Base-by-base conservation (phyloP, 106 monocot species). In the Posidonia australis region DNA sequence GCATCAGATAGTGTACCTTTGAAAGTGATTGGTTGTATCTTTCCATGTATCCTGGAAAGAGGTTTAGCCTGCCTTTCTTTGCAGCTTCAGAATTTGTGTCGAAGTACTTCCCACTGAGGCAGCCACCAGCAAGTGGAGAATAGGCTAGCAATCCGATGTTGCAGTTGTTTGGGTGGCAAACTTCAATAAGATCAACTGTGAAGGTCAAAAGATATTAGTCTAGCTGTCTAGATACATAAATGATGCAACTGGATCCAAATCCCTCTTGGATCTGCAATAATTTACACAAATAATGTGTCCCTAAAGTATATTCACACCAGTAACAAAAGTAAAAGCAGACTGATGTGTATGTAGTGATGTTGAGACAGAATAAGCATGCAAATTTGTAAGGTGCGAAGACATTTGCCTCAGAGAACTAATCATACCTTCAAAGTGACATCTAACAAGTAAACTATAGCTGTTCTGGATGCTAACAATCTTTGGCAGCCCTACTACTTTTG, bases 381-480 rank as follows among this genome's bases (percentile, higher is more conserved):
- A 36, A 36, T 4, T 36, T 36, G 7, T 36, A 36, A 36, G 5
- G 5, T 7, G 2, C 36, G 7, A 36, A 36, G 36, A 36, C n/a
- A n/a, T n/a, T n/a, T 36, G 2, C 36, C 36, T 36, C 36, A 36
- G 7, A 4, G 7, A 36, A 4, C 36, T 4, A 36, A 36, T 36
- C 7, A 48, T 68, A 78, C 89, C 82, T 94, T 94, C 94, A 71
- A 84, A 90, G 21, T 63, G 70, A 29, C 84, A 86, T 67, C 90
- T 83, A 48, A 69, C 61, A 52, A 94, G 68, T 45, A 94, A 54
- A 62, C 81, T 94, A 62, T 94, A 94, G 65, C 70, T 84, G 62
- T 94, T 94, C 46, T 94, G 93, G 46, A 90, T 90, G 74, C 94
- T 90, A 45, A 86, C 74, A 30, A 94, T 94, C 62, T 94, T 94